A percentile compares a stretch with the other conserved stretches of the same genome.
Conservation (phyloP, 805 yeast species). For the Teunomyces gatunensis region DNA sequence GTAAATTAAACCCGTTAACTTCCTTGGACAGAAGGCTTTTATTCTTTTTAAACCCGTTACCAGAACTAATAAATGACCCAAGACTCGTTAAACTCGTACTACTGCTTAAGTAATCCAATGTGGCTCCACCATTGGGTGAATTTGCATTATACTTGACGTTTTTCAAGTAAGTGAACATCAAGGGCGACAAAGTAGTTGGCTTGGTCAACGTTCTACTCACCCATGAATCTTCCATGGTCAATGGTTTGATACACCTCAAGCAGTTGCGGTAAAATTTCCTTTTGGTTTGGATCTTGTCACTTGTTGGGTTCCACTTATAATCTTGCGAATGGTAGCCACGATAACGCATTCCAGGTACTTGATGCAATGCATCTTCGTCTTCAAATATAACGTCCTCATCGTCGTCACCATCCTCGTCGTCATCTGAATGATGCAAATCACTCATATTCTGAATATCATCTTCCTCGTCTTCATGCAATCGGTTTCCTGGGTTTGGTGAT, state of each 20-base stretch:
- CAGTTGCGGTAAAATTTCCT: conserved; percentile 50
- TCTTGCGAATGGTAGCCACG: neutral
- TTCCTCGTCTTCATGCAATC: conserved; percentile 9
- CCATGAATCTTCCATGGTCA: conserved; percentile 54
- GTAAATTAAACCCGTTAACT: conserved; percentile 15
- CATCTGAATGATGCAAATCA: conserved; percentile 29
- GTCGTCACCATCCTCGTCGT: conserved; percentile 20
- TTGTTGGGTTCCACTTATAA: conserved; percentile 49
- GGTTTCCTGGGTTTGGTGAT: neutral
- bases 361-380: neutral
- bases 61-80: neutral
- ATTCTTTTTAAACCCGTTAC: conserved; percentile 9
- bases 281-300: conserved; percentile 28
- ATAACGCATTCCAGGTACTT: neutral
- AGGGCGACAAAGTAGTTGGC: conserved; percentile 25
- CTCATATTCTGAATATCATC: conserved; percentile 25
- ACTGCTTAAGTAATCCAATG: conserved; percentile 9
- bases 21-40: conserved; percentile 17
- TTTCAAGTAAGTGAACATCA: conserved; percentile 20
- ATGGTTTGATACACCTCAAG: conserved; percentile 54
- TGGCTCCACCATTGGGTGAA: neutral
- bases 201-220: conserved; percentile 44
- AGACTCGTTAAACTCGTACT: conserved; percentile 16
- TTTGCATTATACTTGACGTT: conserved; percentile 15
- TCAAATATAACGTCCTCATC: conserved; percentile 9